phyloP scores from a whole-genome alignment of 805 yeast species.

The Schizosaccharomyces octosporus region DNA sequence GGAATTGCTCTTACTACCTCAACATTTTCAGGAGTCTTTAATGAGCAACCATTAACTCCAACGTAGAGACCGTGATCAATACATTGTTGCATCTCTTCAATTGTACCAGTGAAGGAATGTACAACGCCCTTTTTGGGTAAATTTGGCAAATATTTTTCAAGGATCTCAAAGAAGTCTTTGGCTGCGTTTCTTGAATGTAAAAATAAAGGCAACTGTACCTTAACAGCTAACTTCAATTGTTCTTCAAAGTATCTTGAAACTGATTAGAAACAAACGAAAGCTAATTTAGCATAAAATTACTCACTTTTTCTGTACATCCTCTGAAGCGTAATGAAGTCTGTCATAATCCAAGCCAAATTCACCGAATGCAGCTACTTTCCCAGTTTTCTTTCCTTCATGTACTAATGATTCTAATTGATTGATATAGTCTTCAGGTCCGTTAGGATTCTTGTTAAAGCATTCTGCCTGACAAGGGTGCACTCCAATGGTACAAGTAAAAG shows the following conservation, averaged over 20 bases:
- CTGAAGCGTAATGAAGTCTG: conserved; percentile 50
- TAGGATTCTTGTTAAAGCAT: conserved; percentile 20
- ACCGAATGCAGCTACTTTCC: conserved; percentile 61
- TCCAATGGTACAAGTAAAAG: conserved; percentile 52
- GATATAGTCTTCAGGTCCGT: conserved; percentile 21
- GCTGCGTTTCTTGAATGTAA: conserved; percentile 75
- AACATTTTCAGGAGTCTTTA: conserved; percentile 52
- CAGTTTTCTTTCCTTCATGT: conserved; percentile 21
- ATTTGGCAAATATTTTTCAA: conserved; percentile 34
- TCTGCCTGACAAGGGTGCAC: conserved; percentile 81
- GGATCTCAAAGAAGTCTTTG: conserved; percentile 44
- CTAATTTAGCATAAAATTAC: background rate
- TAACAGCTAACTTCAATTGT: conserved; percentile 43
- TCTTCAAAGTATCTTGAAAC: conserved; percentile 28
- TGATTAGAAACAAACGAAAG: background rate
- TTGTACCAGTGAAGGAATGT: conserved; percentile 80
- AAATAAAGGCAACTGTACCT: conserved; percentile 46
- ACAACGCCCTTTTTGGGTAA: conserved; percentile 47
- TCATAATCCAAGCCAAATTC: conserved; percentile 96
- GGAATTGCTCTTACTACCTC: conserved; percentile 48
- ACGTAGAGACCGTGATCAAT: conserved; percentile 39
- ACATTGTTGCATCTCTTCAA: conserved; percentile 33
- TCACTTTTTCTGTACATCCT: conserved; percentile 30
- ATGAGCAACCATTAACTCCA: conserved; percentile 83
- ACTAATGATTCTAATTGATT: conserved; percentile 26